phyloP scores from a whole-genome alignment of 2,329 filamentous ascomycete genomes.

The Scorias spongiosa region DNA sequence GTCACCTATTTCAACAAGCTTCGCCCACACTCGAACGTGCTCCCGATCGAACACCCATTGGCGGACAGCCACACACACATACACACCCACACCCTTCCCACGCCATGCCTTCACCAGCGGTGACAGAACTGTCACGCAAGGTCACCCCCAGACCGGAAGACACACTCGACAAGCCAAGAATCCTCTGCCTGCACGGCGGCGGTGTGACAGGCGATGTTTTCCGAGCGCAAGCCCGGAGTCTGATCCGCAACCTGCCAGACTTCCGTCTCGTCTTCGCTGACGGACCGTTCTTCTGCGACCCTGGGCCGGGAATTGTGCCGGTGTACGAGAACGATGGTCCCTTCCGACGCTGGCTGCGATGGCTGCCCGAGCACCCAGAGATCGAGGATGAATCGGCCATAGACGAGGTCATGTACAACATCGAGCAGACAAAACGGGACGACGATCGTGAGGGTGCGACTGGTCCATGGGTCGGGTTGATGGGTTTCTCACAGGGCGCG shows the following conservation, averaged over 20 bases:
- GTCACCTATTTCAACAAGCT: no score
- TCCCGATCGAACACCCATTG: no score
- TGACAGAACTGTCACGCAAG: neutral
- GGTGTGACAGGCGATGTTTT: slow-evolving; percentile 60
- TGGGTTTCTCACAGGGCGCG: slow-evolving; percentile 37
- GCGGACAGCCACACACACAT: no score
- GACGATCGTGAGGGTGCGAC: slow-evolving; percentile 21
- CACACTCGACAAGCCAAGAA: slow-evolving; percentile 34
- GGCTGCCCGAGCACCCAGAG: slow-evolving; percentile 41
- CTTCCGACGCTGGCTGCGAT: slow-evolving; percentile 50
- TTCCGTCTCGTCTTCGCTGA: slow-evolving; percentile 63
- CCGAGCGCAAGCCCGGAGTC: slow-evolving; percentile 47
- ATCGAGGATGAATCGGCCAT: slow-evolving; percentile 35
- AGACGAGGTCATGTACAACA: slow-evolving; percentile 31
- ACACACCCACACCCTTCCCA: no score
- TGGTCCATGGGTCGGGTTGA: slow-evolving; percentile 34
- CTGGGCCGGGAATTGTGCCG: slow-evolving; percentile 46
- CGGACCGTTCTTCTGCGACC: slow-evolving; percentile 47
- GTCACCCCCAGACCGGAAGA: neutral
- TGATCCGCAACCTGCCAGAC: slow-evolving; percentile 35
- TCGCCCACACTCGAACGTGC: no score
- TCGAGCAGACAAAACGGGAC: slow-evolving; percentile 29
- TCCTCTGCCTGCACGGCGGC: slow-evolving; percentile 70
- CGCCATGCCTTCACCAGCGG: neutral
- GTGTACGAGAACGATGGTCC: slow-evolving; percentile 54